These are phyloP conservation scores for Phtheirospermum japonicum DNA, from an alignment of 257 asterid species.

Conservation along the genomic window DNA sequence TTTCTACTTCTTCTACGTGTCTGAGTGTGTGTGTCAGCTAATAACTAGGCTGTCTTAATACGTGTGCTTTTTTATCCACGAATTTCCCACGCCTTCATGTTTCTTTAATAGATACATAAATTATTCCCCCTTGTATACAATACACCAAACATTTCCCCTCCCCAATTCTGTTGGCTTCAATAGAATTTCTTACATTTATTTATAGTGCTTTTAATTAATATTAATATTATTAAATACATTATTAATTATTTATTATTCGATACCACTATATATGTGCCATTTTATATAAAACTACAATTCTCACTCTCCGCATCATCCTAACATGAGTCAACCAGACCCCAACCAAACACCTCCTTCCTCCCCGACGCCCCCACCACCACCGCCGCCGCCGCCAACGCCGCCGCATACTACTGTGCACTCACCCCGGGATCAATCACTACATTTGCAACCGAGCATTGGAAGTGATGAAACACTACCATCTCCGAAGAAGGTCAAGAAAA, in stretches of 20 bases:
- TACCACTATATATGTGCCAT: neutral
- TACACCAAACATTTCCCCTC: too few species aligned
- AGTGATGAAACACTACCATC: conserved; percentile 34
- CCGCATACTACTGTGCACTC: neutral
- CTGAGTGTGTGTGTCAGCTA: conserved; percentile 6
- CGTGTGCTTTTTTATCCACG: conserved; percentile 32
- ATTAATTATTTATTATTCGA: too few species aligned
- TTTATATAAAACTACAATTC: conserved; percentile 26
- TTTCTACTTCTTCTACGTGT: neutral
- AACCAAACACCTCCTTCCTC: conserved; percentile 13
- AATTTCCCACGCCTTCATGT: conserved; percentile 37
- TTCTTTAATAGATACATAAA: neutral
- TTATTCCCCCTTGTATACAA: too few species aligned
- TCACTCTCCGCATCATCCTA: conserved; percentile 30
- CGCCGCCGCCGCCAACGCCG: neutral
- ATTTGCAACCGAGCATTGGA: conserved; percentile 29
- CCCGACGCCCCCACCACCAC: conserved; percentile 15
- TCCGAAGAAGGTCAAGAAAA: conserved; percentile 32
- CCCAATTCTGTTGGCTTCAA: too few species aligned
- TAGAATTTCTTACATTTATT: conserved; percentile 8
- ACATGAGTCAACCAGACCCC: conserved; percentile 36
- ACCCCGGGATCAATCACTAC: conserved; percentile 28
- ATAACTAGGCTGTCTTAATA: neutral
- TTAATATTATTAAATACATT: too few species aligned
- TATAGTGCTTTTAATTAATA: conserved; percentile 4